Conservation (phyloP, 2,329 filamentous ascomycete genomes). For the Emericellopsis atlantica region DNA sequence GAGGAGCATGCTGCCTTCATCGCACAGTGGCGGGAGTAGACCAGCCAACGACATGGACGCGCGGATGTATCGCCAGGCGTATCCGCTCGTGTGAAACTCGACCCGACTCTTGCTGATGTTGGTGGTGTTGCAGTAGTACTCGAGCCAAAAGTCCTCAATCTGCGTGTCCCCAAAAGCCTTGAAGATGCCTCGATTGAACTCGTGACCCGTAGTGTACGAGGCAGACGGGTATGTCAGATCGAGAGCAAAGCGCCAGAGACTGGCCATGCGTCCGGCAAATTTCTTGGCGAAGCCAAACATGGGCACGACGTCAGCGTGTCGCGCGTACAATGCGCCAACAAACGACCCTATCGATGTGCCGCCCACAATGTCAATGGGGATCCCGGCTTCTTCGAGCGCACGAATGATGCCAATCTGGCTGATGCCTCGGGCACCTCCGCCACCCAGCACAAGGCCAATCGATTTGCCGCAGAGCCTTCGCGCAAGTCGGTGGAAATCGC, state of each 20-base stretch:
- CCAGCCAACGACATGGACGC: slow-evolving; percentile 96
- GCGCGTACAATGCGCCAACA: slow-evolving; percentile 87
- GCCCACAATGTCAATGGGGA: slow-evolving; percentile 89
- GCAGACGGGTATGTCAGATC: slow-evolving; percentile 93
- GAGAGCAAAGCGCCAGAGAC: slow-evolving; percentile 95
- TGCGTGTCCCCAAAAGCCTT: slow-evolving; percentile 95
- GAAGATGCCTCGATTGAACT: slow-evolving; percentile 98
- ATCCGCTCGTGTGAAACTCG: slow-evolving; percentile 91
- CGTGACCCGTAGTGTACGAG: slow-evolving; percentile 95
- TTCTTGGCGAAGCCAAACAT: slow-evolving; percentile 97
- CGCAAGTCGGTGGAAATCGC: slow-evolving; percentile 89
- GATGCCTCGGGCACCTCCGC: slow-evolving; percentile 84
- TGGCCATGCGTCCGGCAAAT: slow-evolving; percentile 96
- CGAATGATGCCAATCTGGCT: slow-evolving; percentile 89
- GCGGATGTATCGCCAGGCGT: slow-evolving; percentile 93
- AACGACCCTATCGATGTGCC: slow-evolving; percentile 95
- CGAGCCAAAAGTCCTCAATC: slow-evolving; percentile 98
- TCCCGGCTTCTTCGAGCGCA: slow-evolving; percentile 88
- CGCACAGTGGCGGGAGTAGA: slow-evolving; percentile 82
- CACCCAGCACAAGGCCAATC: slow-evolving; percentile 85
- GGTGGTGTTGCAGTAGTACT: slow-evolving; percentile 98
- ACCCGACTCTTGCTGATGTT: slow-evolving; percentile 91
- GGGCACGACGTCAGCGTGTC: slow-evolving; percentile 90
- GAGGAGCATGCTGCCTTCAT: slow-evolving; percentile 92
- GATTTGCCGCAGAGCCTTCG: slow-evolving; percentile 86